Conservation (phyloP, 352 stramenopile species). For the Phytophthora vignae region DNA sequence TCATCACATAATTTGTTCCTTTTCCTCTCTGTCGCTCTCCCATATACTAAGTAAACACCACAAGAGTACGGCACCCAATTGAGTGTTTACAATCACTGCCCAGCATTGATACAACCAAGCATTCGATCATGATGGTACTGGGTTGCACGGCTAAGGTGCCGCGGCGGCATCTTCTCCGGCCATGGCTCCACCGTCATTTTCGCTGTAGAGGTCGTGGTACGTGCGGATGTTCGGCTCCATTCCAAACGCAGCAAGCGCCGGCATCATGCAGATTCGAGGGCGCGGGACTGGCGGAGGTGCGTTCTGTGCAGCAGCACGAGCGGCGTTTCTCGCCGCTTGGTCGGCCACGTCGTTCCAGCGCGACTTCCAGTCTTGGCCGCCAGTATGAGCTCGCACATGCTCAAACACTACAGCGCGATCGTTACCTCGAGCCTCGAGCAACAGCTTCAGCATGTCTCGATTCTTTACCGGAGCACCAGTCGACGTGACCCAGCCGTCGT, state of each 20-base stretch:
- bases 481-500: slow-evolving; percentile 21
- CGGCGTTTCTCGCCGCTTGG: slow-evolving; percentile 5
- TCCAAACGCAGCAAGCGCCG: slow-evolving; percentile 1
- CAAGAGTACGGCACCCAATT: no score
- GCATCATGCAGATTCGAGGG: slow-evolving; percentile 21
- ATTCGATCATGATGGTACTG: neutral
- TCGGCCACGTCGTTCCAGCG: slow-evolving; percentile 30
- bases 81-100: no score
- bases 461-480: slow-evolving; percentile 20
- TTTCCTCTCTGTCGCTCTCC: no score
- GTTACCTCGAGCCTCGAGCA: slow-evolving; percentile 10
- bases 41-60: no score
- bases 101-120: no score
- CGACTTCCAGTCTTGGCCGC: slow-evolving; percentile 16
- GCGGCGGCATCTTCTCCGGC: neutral
- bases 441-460: slow-evolving; percentile 11
- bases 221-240: slow-evolving; percentile 4
- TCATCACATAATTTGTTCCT: no score
- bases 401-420: slow-evolving; percentile 5
- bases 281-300: neutral
- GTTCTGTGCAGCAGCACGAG: neutral
- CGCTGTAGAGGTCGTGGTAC: slow-evolving; percentile 9
- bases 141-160: neutral
- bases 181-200: neutral
- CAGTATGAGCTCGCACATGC: slow-evolving; percentile 19